Evolutionary conservation across 2,329 filamentous ascomycete genomes (phyloP), one percentile per base, ranked within the genome.

Genomic region (Fusarium nurragi): DNA sequence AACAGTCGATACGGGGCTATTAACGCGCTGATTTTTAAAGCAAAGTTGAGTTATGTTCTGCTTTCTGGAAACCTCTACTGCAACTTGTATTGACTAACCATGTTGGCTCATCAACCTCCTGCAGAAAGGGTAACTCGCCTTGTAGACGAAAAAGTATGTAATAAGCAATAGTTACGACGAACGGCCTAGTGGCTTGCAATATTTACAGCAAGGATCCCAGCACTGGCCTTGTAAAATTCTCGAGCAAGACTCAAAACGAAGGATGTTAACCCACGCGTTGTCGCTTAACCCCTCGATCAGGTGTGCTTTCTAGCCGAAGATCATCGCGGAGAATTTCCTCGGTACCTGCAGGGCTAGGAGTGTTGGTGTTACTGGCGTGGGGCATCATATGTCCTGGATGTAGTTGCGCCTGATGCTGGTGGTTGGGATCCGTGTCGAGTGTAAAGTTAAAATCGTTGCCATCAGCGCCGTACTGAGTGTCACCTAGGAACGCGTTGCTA

Each of bases 391-490:
- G 64, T 18, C 62, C 64, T 21, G 61, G 54, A 19, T 70, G 65
- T 10, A 71, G 78, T 11, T 79, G 78, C 51, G 79, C 74, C 21
- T 77, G 73, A 18, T 62, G 73, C 21, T 48, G 40, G 30, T 72
- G 60, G 23, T 62, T 53, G 51, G 69, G 63, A 44, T 75, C 75
- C 5, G 75, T 69, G 52, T 84, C 81, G 7, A 86, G 76, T 32
- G 77, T 79, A 62, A 86, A 85, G 68, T 83, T 82, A 54, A 86
- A 84, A 62, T 85, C 83, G 26, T 78, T 76, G 10, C 79, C 79
- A 43, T 81, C 80, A 12, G 76, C 71, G 26, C 64, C 76, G 57
- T 82, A 83, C 45, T 77, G 75, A 4, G 71, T 72, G 12, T 77
- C 75, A 23, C 77, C 73, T 16, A 78, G 58, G 39, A 80, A 76